Evolutionary conservation across 2,329 filamentous ascomycete genomes (phyloP), one percentile per base, ranked within the genome.

Genomic region (Aspergillus arachidicola): DNA sequence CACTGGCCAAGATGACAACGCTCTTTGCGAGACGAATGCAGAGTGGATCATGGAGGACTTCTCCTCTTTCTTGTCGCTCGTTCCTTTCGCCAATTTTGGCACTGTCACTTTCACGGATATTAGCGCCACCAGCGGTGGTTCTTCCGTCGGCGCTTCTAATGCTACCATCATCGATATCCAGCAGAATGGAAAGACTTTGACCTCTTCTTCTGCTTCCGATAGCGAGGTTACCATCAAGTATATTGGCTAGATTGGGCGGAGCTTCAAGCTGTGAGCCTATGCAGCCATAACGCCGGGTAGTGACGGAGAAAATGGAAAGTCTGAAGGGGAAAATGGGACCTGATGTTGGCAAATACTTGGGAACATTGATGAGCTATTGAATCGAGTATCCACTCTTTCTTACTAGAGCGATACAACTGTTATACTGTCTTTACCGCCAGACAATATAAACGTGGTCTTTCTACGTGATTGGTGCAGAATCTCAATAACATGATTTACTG

Each of bases 31-130:
- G 75, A 81, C 78, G 66, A 86, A 86, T 59, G 86, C 85, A n/a
- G 86, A 88, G 73, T 88, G 85, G 85, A 87, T 88, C 16, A 58
- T 69, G 5, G 68, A 69, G 59, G 83, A 84, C 66, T 84, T 82
- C 60, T 70, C 77, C 55, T 64, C 69, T 6, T 69, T 72, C 57
- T 64, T 65, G 46, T 73, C 73, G 2, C 74, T 82, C 6, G 81
- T 84, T 34, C 68, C 76, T 0, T 80, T 85, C 58, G 80, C 78
- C 36, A 68, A 84, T 70, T 85, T 84, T 64, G 80, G 80, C 7
- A 80, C 76, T n/a, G 80, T 84, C n/a, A 77, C 76, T n/a, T 85
- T 85, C 70, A 79, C 77, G 2, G 69, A 70, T 54, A 75, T 78
- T 51, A 71, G 69, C 46, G 81, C 78, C n/a, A 75, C 70, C 5